Base-by-base conservation (phyloP, 345 rosid species). In the Hevea brasiliensis region DNA sequence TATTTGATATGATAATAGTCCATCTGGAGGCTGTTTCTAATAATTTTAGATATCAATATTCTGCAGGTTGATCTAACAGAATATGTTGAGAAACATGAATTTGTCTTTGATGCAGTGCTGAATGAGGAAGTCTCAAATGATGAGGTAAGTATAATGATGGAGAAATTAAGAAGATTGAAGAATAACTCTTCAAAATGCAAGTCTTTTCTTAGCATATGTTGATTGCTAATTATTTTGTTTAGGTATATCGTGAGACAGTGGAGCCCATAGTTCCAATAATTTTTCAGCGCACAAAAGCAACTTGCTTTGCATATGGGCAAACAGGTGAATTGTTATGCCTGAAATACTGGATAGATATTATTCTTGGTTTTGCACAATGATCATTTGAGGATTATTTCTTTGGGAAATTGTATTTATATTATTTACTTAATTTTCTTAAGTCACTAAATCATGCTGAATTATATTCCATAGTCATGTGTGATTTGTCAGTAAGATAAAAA, bases 291-390 rank as follows among this genome's bases (percentile, higher is more conserved):
- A 89, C 87, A 55, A 94, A 94, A 83, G 98, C 97, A 68, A 94
- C 98, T 79, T 94, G 97, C 89, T 94, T 94, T 87, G 97, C 98
- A 61, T 89, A 94, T 86, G 97, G 97, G 71, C 98, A 94, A 80
- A 94, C 98, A 83, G 97, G 97, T 94, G 37, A 79, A 55, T 76
- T 70, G 59, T 63, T 59, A 61, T 53, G 50, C 48, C 44, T 61
- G 64, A 67, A 64, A 32, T 47, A 17, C 41, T 35, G 9, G 45
- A 68, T 65, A 17, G 47, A 66, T 78, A 4, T 15, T 40, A 17
- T 59, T 67, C 7, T 17, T n/a, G 45, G 21, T 26, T 17, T 65
- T 65, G 1, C 6, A 0, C 0, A 26, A 57, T 44, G 51, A 45
- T 70, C 37, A 42, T 58, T 3, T 12, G 44, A 13, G 26, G 23